Evolutionary conservation across 2,329 filamentous ascomycete genomes (phyloP).

Genomic region (Colletotrichum sp.): DNA sequence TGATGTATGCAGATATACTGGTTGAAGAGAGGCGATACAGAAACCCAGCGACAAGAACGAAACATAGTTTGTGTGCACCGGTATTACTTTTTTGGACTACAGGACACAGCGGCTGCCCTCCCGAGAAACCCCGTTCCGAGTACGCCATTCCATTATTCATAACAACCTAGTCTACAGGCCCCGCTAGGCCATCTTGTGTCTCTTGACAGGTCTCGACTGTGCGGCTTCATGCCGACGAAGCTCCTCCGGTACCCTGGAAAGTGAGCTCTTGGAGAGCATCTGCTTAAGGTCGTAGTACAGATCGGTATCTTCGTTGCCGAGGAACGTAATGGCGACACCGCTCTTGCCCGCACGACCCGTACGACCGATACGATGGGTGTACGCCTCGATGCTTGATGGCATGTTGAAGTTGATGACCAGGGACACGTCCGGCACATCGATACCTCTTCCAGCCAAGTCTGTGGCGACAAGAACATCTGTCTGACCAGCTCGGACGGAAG

Average conservation of each 20-base stretch:
- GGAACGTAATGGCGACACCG: constrained; percentile 94
- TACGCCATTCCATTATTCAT: constrained; percentile 3
- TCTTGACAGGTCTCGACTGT: constrained; percentile 72
- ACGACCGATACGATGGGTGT: constrained; percentile 95
- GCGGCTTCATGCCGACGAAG: constrained; percentile 86
- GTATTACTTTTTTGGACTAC: background rate
- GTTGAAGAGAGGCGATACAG: background rate
- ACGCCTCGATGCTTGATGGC: constrained; percentile 89
- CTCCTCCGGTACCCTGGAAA: constrained; percentile 91
- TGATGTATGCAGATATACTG: background rate
- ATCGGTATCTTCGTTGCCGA: constrained; percentile 88
- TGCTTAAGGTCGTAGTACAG: constrained; percentile 94
- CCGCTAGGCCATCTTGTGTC: constrained; percentile 27
- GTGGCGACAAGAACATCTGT: constrained; percentile 94
- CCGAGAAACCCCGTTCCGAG: background rate
- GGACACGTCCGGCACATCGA: constrained; percentile 92
- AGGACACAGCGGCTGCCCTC: background rate
- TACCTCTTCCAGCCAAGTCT: constrained; percentile 94
- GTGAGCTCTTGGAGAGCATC: constrained; percentile 89
- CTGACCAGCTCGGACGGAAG: constrained; percentile 78
- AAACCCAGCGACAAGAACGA: background rate
- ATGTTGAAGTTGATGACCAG: constrained; percentile 99
- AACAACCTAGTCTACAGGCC: constrained; percentile 7
- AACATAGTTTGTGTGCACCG: background rate
- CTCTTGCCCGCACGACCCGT: constrained; percentile 97